phyloP scores from a whole-genome alignment of 805 yeast species.

The Metschnikowia orientalis region DNA sequence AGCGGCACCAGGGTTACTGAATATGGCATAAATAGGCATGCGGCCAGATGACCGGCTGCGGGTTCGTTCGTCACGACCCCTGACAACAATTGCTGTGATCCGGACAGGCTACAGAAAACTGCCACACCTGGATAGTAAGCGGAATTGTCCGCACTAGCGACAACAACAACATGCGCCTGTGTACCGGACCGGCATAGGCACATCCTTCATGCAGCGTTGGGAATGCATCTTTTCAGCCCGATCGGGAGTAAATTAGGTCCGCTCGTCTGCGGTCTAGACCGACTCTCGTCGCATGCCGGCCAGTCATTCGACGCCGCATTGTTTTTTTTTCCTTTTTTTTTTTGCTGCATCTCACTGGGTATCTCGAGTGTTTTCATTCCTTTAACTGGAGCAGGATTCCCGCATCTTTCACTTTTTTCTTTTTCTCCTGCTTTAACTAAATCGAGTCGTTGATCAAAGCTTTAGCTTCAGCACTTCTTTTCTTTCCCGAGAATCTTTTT shows the following conservation, averaged over 20 bases:
- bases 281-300: slow-evolving; percentile 4
- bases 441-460: background rate
- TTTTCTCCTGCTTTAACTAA: slow-evolving; percentile 5
- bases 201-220: too few relatives aligned
- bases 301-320: slow-evolving; percentile 3
- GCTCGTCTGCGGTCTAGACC: slow-evolving; percentile 7
- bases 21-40: too few relatives aligned
- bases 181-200: too few relatives aligned
- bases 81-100: too few relatives aligned
- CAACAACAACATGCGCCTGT: too few relatives aligned
- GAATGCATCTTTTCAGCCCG: slow-evolving; percentile 10
- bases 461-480: background rate
- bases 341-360: slow-evolving; percentile 4
- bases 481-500: background rate
- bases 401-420: slow-evolving; percentile 1
- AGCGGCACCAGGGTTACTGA: too few relatives aligned
- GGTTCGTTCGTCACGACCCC: too few relatives aligned
- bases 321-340: slow-evolving; percentile 3
- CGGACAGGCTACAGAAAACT: too few relatives aligned
- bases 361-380: slow-evolving; percentile 5
- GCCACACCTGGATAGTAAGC: too few relatives aligned
- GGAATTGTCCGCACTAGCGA: too few relatives aligned
- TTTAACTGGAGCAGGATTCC: slow-evolving; percentile 1
- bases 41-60: too few relatives aligned
- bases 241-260: slow-evolving; percentile 6